These are phyloP conservation scores for Berberis vulgaris DNA, from an alignment of 164 flowering plant species.

Conservation along the genomic window DNA sequence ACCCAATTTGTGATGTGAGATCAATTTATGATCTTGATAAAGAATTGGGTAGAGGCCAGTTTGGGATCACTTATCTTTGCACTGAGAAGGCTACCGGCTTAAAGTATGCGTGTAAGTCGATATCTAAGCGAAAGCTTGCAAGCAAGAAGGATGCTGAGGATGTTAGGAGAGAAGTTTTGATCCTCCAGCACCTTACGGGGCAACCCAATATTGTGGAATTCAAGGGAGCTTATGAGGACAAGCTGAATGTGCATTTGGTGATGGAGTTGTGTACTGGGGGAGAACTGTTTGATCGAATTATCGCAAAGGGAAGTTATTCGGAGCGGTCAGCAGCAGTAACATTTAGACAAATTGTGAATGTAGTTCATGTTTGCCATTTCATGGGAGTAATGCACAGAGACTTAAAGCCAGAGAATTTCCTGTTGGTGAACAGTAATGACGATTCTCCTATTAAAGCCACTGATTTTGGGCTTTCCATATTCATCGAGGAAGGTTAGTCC, in stretches of 20 bases:
- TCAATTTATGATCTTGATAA: constrained; percentile 38
- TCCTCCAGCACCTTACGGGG: constrained; percentile 64
- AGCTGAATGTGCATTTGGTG: constrained; percentile 48
- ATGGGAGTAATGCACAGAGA: constrained; percentile 96
- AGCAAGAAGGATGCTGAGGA: constrained; percentile 46
- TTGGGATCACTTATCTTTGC: constrained; percentile 71
- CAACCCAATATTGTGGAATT: constrained; percentile 88
- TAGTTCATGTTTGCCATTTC: constrained; percentile 84
- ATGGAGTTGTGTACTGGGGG: constrained; percentile 95
- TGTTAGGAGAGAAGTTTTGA: constrained; percentile 61
- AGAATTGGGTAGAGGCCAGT: constrained; percentile 82
- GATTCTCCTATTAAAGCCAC: constrained; percentile 61
- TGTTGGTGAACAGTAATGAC: constrained; percentile 46
- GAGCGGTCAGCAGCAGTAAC: constrained; percentile 69
- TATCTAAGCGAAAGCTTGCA: constrained; percentile 53
- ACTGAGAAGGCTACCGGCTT: constrained; percentile 46
- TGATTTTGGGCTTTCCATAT: constrained; percentile 86
- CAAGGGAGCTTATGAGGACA: constrained; percentile 77
- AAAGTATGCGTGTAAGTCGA: constrained; percentile 76
- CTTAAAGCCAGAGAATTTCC: constrained; percentile 91
- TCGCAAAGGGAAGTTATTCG: constrained; percentile 47
- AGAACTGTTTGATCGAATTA: constrained; percentile 80
- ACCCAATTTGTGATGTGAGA: constrained; percentile 40
- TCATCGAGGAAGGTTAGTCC: constrained; percentile 70
- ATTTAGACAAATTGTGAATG: constrained; percentile 66